phyloP scores from a whole-genome alignment of 345 rosid genomes.

The Eucalyptus coolabah region DNA sequence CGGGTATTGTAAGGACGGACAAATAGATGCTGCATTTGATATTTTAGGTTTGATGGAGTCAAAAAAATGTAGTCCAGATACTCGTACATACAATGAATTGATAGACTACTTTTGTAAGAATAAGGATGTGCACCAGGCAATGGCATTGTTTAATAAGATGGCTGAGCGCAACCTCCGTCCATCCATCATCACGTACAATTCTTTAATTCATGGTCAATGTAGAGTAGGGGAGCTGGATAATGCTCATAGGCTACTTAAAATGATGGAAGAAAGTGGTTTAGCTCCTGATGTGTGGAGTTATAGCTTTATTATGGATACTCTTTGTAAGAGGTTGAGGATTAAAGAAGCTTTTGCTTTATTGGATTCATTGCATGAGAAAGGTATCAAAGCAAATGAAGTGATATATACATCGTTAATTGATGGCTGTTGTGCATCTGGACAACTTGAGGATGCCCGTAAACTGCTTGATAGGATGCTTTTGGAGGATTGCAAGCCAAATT shows the following conservation, averaged over 20 bases:
- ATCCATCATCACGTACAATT: constrained; percentile 50
- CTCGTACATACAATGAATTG: constrained; percentile 78
- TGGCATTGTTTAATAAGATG: constrained; percentile 57
- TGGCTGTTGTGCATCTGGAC: constrained; percentile 68
- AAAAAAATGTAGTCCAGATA: constrained; percentile 46
- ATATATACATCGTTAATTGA: constrained; percentile 79
- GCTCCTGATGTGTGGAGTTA: constrained; percentile 74
- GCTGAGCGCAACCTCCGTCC: constrained; percentile 39
- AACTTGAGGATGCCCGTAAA: constrained; percentile 32
- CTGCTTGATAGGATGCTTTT: constrained; percentile 50
- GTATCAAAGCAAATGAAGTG: constrained; percentile 58
- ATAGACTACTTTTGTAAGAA: constrained; percentile 53
- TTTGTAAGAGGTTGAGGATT: constrained; percentile 58
- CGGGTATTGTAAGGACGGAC: constrained; percentile 71
- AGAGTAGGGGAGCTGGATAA: constrained; percentile 52
- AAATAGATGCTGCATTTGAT: constrained; percentile 42
- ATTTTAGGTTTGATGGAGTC: constrained; percentile 64
- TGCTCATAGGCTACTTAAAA: constrained; percentile 59
- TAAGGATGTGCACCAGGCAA: constrained; percentile 74
- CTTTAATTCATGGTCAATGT: constrained; percentile 71
- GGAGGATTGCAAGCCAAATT: constrained; percentile 49
- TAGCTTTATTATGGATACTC: constrained; percentile 45
- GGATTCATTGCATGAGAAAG: constrained; percentile 61
- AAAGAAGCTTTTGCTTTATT: constrained; percentile 59
- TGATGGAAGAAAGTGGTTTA: constrained; percentile 48